Conservation (phyloP, 495 filamentous ascomycete species). For the Penicillium atrosanguineum region DNA sequence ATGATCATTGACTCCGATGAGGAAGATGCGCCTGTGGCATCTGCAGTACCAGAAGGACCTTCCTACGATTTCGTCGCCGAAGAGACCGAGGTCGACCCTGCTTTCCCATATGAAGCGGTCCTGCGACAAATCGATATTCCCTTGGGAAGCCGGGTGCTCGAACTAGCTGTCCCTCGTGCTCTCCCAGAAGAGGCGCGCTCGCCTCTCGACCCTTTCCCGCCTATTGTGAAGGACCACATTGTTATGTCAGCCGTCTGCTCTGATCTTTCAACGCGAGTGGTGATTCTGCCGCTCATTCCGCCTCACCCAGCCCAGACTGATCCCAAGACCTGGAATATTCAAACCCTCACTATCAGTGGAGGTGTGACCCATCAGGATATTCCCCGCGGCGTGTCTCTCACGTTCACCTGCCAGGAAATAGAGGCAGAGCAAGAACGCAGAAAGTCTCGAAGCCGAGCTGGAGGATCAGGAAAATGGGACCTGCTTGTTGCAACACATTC, state of each 20-base stretch:
- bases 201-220: slow-evolving; percentile 54
- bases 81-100: slow-evolving; percentile 58
- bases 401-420: slow-evolving; percentile 52
- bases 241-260: slow-evolving; percentile 71
- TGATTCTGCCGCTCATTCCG: slow-evolving; percentile 71
- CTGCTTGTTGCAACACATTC: slow-evolving; percentile 62
- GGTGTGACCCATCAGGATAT: slow-evolving; percentile 55
- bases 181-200: slow-evolving; percentile 43
- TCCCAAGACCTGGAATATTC: slow-evolving; percentile 54
- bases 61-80: slow-evolving; percentile 52
- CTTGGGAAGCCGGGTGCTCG: slow-evolving; percentile 59
- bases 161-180: slow-evolving; percentile 59
- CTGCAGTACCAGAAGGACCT: slow-evolving; percentile 38
- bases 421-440: slow-evolving; percentile 27
- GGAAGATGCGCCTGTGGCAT: slow-evolving; percentile 50
- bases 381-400: slow-evolving; percentile 65
- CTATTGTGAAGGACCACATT: slow-evolving; percentile 60
- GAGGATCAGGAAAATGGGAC: slow-evolving; percentile 42
- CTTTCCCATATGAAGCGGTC: slow-evolving; percentile 52
- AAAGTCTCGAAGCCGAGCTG: slow-evolving; percentile 27
- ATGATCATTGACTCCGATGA: slow-evolving; percentile 84
- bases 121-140: slow-evolving; percentile 66
- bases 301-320: slow-evolving; percentile 57
- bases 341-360: slow-evolving; percentile 51
- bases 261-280: slow-evolving; percentile 63